Percentiles rank a stretch among this genome's conserved stretches.
phyloP scores from a whole-genome alignment of 139 green algal species.

The Micromonas commoda region DNA sequence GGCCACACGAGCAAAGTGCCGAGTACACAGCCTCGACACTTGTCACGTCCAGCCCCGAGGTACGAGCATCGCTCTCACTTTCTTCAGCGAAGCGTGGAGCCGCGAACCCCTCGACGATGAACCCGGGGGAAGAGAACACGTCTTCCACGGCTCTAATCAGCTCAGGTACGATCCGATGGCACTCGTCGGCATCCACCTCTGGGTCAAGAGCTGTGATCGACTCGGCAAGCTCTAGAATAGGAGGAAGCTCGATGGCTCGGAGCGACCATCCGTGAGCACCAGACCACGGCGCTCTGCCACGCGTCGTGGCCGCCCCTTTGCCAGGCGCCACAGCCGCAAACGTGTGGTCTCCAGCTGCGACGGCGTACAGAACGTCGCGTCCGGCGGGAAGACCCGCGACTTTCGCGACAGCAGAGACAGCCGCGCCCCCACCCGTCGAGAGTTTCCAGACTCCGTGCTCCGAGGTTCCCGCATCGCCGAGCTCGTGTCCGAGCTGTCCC shows the following conservation, averaged over 20 bases:
- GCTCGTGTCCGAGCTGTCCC: conserved; percentile 27
- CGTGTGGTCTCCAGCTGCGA: neutral
- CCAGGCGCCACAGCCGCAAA: neutral
- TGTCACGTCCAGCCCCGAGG: neutral
- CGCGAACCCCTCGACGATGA: conserved; percentile 34
- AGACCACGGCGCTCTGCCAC: neutral
- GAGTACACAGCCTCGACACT: neutral
- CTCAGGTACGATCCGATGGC: neutral
- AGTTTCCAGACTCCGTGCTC: too few relatives aligned
- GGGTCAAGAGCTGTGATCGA: neutral
- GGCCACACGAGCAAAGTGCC: neutral
- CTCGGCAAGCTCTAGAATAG: neutral
- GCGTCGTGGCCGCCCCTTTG: neutral
- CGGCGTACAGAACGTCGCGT: neutral
- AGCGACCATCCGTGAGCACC: neutral
- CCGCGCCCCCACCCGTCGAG: too few relatives aligned
- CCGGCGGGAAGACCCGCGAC: neutral
- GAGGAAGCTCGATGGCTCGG: neutral
- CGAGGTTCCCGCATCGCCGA: too few relatives aligned
- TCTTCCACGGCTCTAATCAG: conserved; percentile 6
- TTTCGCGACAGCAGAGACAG: neutral
- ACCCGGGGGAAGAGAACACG: conserved; percentile 43
- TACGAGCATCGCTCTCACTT: too few relatives aligned
- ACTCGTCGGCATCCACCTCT: neutral
- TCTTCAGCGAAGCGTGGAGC: too few relatives aligned